A percentile compares a stretch with the other conserved stretches of the same genome.
Conservation (phyloP, 2,329 filamentous ascomycete genomes). For the Escovopsis sp. region DNA sequence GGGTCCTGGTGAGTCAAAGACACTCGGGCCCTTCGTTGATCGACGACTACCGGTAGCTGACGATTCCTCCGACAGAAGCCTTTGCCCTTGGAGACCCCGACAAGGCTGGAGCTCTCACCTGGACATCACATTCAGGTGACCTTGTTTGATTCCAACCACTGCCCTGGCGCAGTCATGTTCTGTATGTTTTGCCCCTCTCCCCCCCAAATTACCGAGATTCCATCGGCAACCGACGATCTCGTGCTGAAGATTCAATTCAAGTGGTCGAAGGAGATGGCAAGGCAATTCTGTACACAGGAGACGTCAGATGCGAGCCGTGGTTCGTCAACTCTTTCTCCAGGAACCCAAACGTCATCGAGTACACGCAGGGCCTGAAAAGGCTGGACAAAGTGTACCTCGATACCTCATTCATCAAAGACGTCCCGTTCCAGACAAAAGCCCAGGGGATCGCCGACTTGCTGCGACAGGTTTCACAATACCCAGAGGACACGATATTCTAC, state of each 20-base stretch:
- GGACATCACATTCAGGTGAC: slow-evolving; percentile 62
- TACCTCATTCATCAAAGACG: slow-evolving; percentile 51
- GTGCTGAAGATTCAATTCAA: slow-evolving; percentile 9
- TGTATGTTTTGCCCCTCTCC: slow-evolving; percentile 23
- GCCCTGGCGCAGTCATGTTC: slow-evolving; percentile 83
- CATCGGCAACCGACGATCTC: not conserved
- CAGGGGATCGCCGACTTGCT: slow-evolving; percentile 65
- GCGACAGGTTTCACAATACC: slow-evolving; percentile 51
- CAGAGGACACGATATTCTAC: slow-evolving; percentile 64
- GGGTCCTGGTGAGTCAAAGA: slow-evolving; percentile 39
- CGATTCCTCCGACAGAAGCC: slow-evolving; percentile 40
- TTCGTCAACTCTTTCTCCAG: slow-evolving; percentile 62
- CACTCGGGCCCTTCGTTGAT: not conserved
- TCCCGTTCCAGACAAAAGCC: slow-evolving; percentile 46
- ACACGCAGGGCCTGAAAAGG: slow-evolving; percentile 47
- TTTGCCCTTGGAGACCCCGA: slow-evolving; percentile 70
- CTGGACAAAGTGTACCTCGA: slow-evolving; percentile 82
- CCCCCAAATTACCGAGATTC: not conserved
- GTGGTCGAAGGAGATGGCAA: slow-evolving; percentile 61
- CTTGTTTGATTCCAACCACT: slow-evolving; percentile 84
- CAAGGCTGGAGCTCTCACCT: slow-evolving; percentile 56
- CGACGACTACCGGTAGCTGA: not conserved
- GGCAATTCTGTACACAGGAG: slow-evolving; percentile 76
- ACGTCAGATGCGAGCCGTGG: slow-evolving; percentile 75
- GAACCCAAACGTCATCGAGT: slow-evolving; percentile 62